Base-by-base conservation (phyloP, 2,329 filamentous ascomycete species). In the Penicillium paneum region DNA sequence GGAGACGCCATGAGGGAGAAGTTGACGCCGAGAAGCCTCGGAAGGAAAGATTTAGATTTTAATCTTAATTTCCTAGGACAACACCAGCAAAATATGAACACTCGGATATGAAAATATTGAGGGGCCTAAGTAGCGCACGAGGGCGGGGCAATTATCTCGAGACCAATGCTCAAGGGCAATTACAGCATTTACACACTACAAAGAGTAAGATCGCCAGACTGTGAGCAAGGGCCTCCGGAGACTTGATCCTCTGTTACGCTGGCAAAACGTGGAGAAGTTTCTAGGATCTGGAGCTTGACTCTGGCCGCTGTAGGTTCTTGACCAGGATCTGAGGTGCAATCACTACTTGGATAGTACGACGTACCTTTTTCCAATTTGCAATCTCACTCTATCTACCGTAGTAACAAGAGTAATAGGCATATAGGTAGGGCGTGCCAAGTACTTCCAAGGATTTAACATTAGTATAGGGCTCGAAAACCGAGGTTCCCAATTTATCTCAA, bases 131-230 rank as follows among this genome's bases (percentile, higher is more conserved):
- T 5, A 32, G 12, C 24, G 32, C n/a, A 45, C 13, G 6, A 41
- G 43, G 43, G 50, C 36, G 41, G 50, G 50, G 56, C 68, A 75
- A 81, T 79, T 43, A 26, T 24, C 77, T 78, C 10, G 81, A 64
- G 59, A 81, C 78, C 60, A 48, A 29, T 81, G 76, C 46, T 78
- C 79, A 54, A 81, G 78, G 60, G 79, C 80, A 47, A 81, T 75
- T 60, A 78, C 79, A 4, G 78, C 59, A 0, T 79, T 81, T n/a
- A 32, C 49, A 31, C 26, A 31, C 35, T 41, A 28, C 50, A 36
- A 48, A 28, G 24, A 53, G 50, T 53, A 53, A 53, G 36, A 53
- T 53, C 24, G 44, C 43, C 10, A 32, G 11, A 24, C 19, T 26
- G 3, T 10, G 21, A 48, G 42, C 36, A 53, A 48, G 43, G 44